phyloP scores from a whole-genome alignment of 2,329 filamentous ascomycete species.

The Pestalotiopsis sp. region DNA sequence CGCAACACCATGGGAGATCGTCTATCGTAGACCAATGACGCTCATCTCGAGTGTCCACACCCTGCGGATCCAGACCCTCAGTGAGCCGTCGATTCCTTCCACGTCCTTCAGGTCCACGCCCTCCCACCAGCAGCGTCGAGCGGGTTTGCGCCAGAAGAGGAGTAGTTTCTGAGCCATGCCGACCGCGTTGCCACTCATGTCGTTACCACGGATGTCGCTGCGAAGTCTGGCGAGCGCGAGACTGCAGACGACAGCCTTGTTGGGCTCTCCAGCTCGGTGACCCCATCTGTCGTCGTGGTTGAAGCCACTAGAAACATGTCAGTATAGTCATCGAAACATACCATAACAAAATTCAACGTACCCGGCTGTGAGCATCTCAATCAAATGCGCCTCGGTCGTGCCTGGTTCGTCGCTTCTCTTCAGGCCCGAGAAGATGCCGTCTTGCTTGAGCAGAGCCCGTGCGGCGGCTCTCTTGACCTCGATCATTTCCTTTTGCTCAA shows the following conservation, averaged over 20 bases:
- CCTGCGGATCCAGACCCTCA: conserved; percentile 97
- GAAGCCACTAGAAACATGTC: conserved; percentile 70
- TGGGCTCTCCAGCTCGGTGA: conserved; percentile 94
- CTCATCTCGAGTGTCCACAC: conserved; percentile 99
- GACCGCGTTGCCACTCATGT: conserved; percentile 75
- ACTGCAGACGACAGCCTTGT: conserved; percentile 98
- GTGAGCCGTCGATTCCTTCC: conserved; percentile 84
- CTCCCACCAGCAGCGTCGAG: conserved; percentile 98
- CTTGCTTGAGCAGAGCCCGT: conserved; percentile 80
- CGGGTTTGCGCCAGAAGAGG: conserved; percentile 97
- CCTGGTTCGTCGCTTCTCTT: conserved; percentile 94
- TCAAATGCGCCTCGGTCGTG: conserved; percentile 95
- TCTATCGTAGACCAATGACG: conserved; percentile 77
- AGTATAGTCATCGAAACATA: conserved; percentile 12
- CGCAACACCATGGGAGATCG: background rate
- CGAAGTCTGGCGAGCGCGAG: conserved; percentile 89
- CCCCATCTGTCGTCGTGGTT: conserved; percentile 96
- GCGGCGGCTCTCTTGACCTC: conserved; percentile 93
- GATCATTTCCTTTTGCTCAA: conserved; percentile 88
- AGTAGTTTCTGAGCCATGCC: conserved; percentile 98
- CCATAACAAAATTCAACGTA: conserved; percentile 48
- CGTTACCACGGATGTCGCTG: conserved; percentile 85
- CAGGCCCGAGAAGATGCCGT: conserved; percentile 94
- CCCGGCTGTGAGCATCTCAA: conserved; percentile 99
- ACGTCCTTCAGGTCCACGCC: conserved; percentile 89